phyloP scores from a whole-genome alignment of 768 basidiomycete species.

The Chalciporus pseudorubinellus region DNA sequence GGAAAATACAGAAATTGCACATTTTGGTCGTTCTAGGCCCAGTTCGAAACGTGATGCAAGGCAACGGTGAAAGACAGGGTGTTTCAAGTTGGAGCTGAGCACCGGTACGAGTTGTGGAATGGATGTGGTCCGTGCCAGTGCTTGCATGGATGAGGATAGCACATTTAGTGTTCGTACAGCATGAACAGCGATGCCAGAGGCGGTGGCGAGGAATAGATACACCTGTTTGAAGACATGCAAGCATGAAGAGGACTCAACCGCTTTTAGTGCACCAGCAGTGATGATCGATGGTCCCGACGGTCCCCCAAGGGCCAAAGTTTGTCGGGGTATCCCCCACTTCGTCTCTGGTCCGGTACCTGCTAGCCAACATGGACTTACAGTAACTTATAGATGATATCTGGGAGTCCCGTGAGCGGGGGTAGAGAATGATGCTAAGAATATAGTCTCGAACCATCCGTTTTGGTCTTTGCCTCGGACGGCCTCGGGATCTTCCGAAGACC shows the following conservation, averaged over 20 bases:
- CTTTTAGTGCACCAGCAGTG: not conserved
- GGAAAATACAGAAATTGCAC: not conserved
- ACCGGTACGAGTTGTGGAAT: not conserved
- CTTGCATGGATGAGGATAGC: not conserved
- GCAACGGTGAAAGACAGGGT: not conserved
- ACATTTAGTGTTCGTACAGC: not conserved
- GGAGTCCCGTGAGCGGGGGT: not conserved
- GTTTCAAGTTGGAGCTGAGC: not conserved
- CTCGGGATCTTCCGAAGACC: too few species aligned
- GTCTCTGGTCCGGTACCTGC: not conserved
- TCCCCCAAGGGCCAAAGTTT: too few species aligned
- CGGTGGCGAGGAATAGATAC: too few species aligned
- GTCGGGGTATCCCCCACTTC: not conserved
- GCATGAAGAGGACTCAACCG: not conserved
- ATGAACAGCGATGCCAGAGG: not conserved
- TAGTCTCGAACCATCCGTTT: too few species aligned
- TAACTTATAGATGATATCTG: not conserved
- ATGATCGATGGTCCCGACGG: too few species aligned
- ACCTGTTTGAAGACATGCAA: not conserved
- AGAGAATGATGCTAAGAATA: not conserved
- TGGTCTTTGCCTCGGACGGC: too few species aligned
- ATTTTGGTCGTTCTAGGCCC: not conserved
- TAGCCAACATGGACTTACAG: not conserved
- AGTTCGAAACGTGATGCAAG: not conserved
- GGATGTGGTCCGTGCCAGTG: too few species aligned